These are phyloP conservation scores for Euphorbia pulcherrima DNA, from an alignment of 345 rosid species.

Conservation along the genomic window DNA sequence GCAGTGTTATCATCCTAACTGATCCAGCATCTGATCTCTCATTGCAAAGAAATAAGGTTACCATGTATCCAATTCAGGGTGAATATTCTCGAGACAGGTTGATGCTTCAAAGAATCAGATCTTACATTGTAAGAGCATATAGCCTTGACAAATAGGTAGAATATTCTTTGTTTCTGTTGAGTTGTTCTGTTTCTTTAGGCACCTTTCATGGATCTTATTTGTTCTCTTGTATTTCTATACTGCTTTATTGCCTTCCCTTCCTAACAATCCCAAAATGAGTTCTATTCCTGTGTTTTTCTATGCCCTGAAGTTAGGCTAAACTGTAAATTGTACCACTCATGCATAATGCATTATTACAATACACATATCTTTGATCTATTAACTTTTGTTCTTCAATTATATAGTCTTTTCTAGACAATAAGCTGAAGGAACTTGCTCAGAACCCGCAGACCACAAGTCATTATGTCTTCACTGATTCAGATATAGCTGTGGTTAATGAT, in stretches of 20 bases:
- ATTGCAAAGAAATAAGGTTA: slow-evolving; percentile 44
- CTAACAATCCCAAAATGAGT: not conserved
- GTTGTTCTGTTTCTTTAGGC: slow-evolving; percentile 7
- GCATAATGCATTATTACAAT: not conserved
- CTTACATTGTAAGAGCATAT: slow-evolving; percentile 94
- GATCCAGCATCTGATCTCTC: slow-evolving; percentile 81
- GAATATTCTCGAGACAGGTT: slow-evolving; percentile 78
- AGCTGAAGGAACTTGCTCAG: slow-evolving; percentile 42
- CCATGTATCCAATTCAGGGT: slow-evolving; percentile 63
- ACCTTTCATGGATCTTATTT: not conserved
- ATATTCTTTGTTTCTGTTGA: slow-evolving; percentile 12
- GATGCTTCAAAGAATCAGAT: slow-evolving; percentile 98
- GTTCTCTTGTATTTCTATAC: not conserved
- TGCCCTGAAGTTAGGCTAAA: not conserved
- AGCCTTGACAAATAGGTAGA: slow-evolving; percentile 56
- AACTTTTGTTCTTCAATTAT: not conserved
- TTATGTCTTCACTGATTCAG: slow-evolving; percentile 85
- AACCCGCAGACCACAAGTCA: slow-evolving; percentile 40
- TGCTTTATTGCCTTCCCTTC: not conserved
- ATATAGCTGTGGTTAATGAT: slow-evolving; percentile 74
- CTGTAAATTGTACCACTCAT: not conserved
- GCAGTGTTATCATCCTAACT: slow-evolving; percentile 65
- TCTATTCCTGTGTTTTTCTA: not conserved
- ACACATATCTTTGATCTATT: not conserved
- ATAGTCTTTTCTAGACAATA: slow-evolving; percentile 67